Evolutionary conservation across 495 filamentous ascomycete species (phyloP).

Genomic region (Entonaema liquescens): DNA sequence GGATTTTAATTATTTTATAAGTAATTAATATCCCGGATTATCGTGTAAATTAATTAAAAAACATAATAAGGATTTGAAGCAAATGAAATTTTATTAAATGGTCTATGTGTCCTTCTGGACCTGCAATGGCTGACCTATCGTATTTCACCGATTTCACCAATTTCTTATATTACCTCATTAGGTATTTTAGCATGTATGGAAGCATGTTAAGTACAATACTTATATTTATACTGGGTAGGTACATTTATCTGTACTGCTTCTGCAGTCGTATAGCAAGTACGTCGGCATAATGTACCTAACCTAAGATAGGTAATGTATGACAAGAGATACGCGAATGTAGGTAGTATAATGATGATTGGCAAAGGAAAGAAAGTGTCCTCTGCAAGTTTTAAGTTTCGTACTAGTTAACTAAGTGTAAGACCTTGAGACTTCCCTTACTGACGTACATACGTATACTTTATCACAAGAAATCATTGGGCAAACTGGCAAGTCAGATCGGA

Average conservation of each 20-base stretch:
- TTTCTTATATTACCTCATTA: neutral
- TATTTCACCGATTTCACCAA: slow-evolving; percentile 7
- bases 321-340: slow-evolving; percentile 2
- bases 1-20: no score
- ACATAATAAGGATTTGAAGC: slow-evolving; percentile 12
- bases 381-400: neutral
- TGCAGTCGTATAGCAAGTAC: neutral
- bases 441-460: neutral
- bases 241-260: neutral
- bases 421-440: neutral
- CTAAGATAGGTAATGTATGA: neutral
- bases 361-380: neutral
- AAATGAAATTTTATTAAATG: slow-evolving; percentile 12
- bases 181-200: no score
- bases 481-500: neutral
- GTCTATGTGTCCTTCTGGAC: slow-evolving; percentile 7
- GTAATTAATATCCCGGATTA: no score
- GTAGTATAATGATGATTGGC: neutral
- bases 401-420: neutral
- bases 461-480: neutral
- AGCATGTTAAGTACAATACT: no score
- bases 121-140: slow-evolving; percentile 8
- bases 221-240: no score
- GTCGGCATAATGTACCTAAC: neutral
- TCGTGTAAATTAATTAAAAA: no score